Base-by-base conservation (phyloP, 345 rosid species). In the Erysimum cheiranthoides region DNA sequence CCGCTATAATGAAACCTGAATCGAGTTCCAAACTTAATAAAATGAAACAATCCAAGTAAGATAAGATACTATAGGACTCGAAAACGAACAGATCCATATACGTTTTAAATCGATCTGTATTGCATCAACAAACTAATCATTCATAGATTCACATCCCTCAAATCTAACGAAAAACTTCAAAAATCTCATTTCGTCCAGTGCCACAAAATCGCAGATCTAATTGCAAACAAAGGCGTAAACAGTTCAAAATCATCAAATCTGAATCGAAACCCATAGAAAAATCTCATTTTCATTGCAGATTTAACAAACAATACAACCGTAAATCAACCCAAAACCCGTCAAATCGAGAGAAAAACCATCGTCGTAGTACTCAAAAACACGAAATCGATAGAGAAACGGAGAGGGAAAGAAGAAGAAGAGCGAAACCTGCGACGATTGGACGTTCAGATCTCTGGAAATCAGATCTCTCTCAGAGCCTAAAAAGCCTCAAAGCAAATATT, bases 11-110 rank as follows among this genome's bases (percentile, higher is more conserved):
- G 27, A 17, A 32, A 53, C 18, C 62, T 61, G 1, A 13, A 73
- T 39, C 54, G 53, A 53, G 56, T 31, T 49, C 9, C 4, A 63
- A 62, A 17, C 21, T 53, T 21, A 2, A 18, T 2, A 52, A 57
- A 54, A 11, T 31, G 14, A 30, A 39, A 4, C 42, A 27, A 16
- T 3, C 13, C 0, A 67, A 47, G 72, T 21, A 27, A 34, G 10
- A 74, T 27, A 8, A 25, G 18, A 18, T 30, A 31, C 21, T 62
- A 13, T 2, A 38, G 9, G 30, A 45, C 34, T 36, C 13, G 10
- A 10, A 75, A 69, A 17, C 47, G 5, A 69, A 63, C 76, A 64
- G 80, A 77, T 70, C 80, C 28, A 40, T 12, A 49, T 25, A 36
- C 75, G n/a, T 34, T 46, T 47, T 0, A 5, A 39, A 28, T 62